Percentiles rank a stretch among this genome's conserved stretches.
These are phyloP conservation scores for Sclerotinia minor DNA, from an alignment of 2,329 filamentous ascomycete genomes.

Conservation along the genomic window DNA sequence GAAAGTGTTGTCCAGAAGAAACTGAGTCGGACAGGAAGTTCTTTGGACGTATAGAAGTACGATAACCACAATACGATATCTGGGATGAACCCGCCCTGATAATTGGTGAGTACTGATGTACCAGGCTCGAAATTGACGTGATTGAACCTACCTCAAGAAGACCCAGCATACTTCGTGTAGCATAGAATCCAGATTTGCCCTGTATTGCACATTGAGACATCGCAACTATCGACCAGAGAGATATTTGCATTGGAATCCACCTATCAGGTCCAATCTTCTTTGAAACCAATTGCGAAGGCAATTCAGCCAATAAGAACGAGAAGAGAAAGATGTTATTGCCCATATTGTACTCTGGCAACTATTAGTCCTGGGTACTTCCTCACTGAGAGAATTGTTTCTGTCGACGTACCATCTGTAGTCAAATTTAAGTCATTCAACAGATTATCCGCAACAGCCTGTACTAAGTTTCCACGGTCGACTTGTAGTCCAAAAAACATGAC, in stretches of 20 bases:
- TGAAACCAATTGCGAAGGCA: conserved; percentile 51
- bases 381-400: background rate
- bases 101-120: background rate
- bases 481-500: conserved; percentile 63
- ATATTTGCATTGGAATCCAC: conserved; percentile 55
- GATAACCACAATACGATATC: conserved; percentile 67
- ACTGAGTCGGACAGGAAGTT: conserved; percentile 66
- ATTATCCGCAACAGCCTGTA: conserved; percentile 60
- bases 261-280: conserved; percentile 52
- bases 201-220: conserved; percentile 48
- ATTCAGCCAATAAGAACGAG: conserved; percentile 48
- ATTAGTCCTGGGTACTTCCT: background rate
- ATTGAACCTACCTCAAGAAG: conserved; percentile 41
- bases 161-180: conserved; percentile 44
- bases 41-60: conserved; percentile 73
- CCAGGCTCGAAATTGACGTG: conserved; percentile 29
- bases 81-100: conserved; percentile 60
- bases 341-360: conserved; percentile 32
- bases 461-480: conserved; percentile 59
- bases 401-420: conserved; percentile 45
- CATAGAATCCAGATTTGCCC: conserved; percentile 47
- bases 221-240: conserved; percentile 52
- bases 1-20: conserved; percentile 71
- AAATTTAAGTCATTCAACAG: conserved; percentile 54
- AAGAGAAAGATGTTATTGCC: conserved; percentile 45